A percentile compares a stretch with the other conserved stretches of the same genome.
Evolutionary conservation across 371 early-diverging fungal genomes (phyloP).

Genomic region (Mucor irregularis): DNA sequence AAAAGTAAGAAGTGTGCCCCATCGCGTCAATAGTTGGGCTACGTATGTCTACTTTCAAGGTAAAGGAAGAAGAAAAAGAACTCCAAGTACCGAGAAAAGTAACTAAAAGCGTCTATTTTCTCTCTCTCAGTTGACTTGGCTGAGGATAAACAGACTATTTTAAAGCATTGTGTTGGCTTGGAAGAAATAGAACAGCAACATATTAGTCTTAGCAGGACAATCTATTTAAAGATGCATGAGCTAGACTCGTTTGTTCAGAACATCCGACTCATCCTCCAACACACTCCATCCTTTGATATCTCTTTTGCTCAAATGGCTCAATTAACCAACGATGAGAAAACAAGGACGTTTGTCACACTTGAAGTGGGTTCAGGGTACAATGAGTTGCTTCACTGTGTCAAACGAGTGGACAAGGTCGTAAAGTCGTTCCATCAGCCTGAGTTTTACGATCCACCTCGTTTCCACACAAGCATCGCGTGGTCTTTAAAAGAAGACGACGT

Average conservation of each 20-base stretch:
- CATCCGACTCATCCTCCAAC: slow-evolving; percentile 1
- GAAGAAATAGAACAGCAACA: slow-evolving; percentile 21
- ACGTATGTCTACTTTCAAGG: slow-evolving; percentile 46
- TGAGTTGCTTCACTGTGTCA: slow-evolving; percentile 29
- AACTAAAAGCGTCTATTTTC: not conserved
- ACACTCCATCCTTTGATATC: slow-evolving; percentile 16
- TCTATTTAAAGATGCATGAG: slow-evolving; percentile 42
- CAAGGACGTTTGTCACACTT: slow-evolving; percentile 42
- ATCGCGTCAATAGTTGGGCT: slow-evolving; percentile 39
- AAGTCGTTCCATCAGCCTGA: slow-evolving; percentile 19
- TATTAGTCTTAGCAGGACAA: slow-evolving; percentile 37
- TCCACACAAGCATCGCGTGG: slow-evolving; percentile 53
- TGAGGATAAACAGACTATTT: not conserved
- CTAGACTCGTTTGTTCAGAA: slow-evolving; percentile 23
- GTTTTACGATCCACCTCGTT: slow-evolving; percentile 51
- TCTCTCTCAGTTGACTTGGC: slow-evolving; percentile 9
- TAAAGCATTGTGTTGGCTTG: not conserved
- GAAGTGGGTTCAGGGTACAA: slow-evolving; percentile 49
- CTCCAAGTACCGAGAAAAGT: not conserved
- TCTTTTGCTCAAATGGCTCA: slow-evolving; percentile 41
- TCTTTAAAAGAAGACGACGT: slow-evolving; percentile 17
- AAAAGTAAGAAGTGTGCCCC: slow-evolving; percentile 28
- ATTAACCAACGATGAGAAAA: slow-evolving; percentile 44
- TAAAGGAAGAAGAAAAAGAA: slow-evolving; percentile 2
- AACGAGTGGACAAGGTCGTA: slow-evolving; percentile 27